phyloP scores from a whole-genome alignment of 176 grass and related monocot genomes.

The Tuctoria greenei region DNA sequence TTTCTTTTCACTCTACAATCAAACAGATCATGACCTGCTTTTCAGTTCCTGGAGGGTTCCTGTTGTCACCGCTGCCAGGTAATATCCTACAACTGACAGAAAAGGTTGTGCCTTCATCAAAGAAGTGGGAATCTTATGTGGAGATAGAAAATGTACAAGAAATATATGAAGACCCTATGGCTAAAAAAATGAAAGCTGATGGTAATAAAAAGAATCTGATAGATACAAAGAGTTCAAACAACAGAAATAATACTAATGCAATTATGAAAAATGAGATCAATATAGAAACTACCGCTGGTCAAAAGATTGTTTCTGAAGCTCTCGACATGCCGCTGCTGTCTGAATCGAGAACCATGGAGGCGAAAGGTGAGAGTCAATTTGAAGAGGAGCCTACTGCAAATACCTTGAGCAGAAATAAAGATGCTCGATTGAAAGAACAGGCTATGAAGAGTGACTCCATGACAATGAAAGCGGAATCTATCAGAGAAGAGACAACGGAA shows the following conservation, averaged over 20 bases:
- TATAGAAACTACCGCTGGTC: slow-evolving; percentile 44
- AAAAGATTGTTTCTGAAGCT: slow-evolving; percentile 47
- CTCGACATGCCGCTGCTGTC: slow-evolving; percentile 46
- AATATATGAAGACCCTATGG: slow-evolving; percentile 39
- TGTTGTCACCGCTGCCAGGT: slow-evolving; percentile 68
- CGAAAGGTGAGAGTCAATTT: slow-evolving; percentile 43
- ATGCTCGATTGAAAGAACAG: slow-evolving; percentile 42
- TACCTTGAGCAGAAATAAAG: slow-evolving; percentile 44
- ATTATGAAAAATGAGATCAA: slow-evolving; percentile 53
- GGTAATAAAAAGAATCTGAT: slow-evolving; percentile 48
- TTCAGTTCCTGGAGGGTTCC: slow-evolving; percentile 62
- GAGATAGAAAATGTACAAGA: slow-evolving; percentile 39
- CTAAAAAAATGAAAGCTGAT: slow-evolving; percentile 57
- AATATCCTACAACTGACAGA: slow-evolving; percentile 59
- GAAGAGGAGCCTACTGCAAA: slow-evolving; percentile 42
- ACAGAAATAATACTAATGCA: slow-evolving; percentile 34
- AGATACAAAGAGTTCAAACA: slow-evolving; percentile 50
- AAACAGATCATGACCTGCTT: slow-evolving; percentile 85
- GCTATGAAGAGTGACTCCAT: slow-evolving; percentile 33
- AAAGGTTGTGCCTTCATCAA: slow-evolving; percentile 49
- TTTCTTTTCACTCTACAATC: slow-evolving; percentile 37
- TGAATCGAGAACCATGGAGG: slow-evolving; percentile 38
- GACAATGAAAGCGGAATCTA: slow-evolving; percentile 38
- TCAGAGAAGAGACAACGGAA: slow-evolving; percentile 38
- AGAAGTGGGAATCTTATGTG: slow-evolving; percentile 46